A percentile compares a stretch with the other conserved stretches of the same genome.
Evolutionary conservation across 2,329 filamentous ascomycete species (phyloP).

Genomic region (Raffaelea albimanens): DNA sequence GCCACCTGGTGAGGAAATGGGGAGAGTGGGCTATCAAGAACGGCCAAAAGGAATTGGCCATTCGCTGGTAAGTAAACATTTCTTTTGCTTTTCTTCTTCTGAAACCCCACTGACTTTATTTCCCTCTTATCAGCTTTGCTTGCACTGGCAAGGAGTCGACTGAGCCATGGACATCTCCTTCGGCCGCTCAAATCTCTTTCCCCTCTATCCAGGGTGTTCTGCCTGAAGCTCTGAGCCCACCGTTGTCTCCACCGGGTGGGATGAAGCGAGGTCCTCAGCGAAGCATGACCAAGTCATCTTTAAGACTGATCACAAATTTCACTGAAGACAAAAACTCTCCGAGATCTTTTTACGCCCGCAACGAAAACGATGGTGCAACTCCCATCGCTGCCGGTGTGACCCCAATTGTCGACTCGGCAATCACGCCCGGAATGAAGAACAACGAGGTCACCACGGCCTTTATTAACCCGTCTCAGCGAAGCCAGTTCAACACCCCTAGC

Average conservation of each 20-base stretch:
- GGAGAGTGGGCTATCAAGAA: constrained; percentile 84
- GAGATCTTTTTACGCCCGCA: constrained; percentile 47
- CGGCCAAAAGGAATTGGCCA: constrained; percentile 80
- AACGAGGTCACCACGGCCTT: constrained; percentile 60
- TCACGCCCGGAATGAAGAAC: constrained; percentile 57
- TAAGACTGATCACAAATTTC: constrained; percentile 90
- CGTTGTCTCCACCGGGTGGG: constrained; percentile 60
- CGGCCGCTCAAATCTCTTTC: constrained; percentile 54
- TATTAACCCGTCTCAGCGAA: constrained; percentile 56
- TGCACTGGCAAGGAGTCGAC: constrained; percentile 79
- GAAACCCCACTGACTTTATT: neutral
- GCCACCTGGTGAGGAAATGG: constrained; percentile 85
- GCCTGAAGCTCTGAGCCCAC: constrained; percentile 56
- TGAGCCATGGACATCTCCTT: constrained; percentile 81
- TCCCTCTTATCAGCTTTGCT: constrained; percentile 51
- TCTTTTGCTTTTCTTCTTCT: neutral
- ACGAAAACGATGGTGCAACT: constrained; percentile 50
- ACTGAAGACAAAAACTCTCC: constrained; percentile 44
- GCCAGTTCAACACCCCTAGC: constrained; percentile 59
- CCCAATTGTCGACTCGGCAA: constrained; percentile 72
- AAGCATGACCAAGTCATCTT: constrained; percentile 66
- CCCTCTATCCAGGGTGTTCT: constrained; percentile 39
- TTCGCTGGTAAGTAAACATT: constrained; percentile 60
- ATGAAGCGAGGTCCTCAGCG: constrained; percentile 48
- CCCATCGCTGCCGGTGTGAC: constrained; percentile 78